A percentile compares a stretch with the other conserved stretches of the same genome.
phyloP scores from a whole-genome alignment of 352 stramenopile genomes.

The Phytophthora ramorum region DNA sequence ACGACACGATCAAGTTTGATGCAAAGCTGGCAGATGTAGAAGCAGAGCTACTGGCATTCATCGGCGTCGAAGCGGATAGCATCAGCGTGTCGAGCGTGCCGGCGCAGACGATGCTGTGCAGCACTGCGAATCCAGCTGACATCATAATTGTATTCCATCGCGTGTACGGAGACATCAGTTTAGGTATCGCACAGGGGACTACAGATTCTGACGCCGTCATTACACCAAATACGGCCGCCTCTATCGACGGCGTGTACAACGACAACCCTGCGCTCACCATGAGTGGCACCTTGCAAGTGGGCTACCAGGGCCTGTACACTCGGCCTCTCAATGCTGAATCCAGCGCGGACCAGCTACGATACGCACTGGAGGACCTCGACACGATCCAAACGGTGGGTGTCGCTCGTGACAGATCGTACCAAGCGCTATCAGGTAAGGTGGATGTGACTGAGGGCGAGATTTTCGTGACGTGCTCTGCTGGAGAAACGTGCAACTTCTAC shows the following conservation, averaged over 20 bases:
- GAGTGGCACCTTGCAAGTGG: conserved; percentile 84
- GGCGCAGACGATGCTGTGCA: conserved; percentile 53
- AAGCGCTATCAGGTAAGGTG: conserved; percentile 53
- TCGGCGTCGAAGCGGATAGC: conserved; percentile 59
- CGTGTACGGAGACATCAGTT: conserved; percentile 57
- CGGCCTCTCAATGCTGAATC: conserved; percentile 74
- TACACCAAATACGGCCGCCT: conserved; percentile 34
- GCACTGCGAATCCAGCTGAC: conserved; percentile 21
- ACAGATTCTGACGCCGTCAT: conserved; percentile 19
- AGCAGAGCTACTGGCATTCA: conserved; percentile 53
- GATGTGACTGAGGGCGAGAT: conserved; percentile 66
- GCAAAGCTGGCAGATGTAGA: conserved; percentile 42
- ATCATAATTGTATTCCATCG: conserved; percentile 73
- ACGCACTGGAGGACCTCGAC: conserved; percentile 68
- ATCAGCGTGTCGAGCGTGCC: conserved; percentile 57
- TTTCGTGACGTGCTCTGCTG: conserved; percentile 61
- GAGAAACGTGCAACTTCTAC: conserved; percentile 60
- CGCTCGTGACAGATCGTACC: conserved; percentile 49
- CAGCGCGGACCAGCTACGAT: conserved; percentile 65
- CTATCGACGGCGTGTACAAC: conserved; percentile 68
- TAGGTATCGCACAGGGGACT: conserved; percentile 34
- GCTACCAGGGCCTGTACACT: conserved; percentile 68
- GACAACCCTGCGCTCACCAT: conserved; percentile 53
- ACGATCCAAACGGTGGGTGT: conserved; percentile 67
- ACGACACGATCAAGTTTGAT: conserved; percentile 34